These are phyloP conservation scores for Prototheca wickerhamii DNA, from an alignment of 163 green algal species.

Conservation along the genomic window DNA sequence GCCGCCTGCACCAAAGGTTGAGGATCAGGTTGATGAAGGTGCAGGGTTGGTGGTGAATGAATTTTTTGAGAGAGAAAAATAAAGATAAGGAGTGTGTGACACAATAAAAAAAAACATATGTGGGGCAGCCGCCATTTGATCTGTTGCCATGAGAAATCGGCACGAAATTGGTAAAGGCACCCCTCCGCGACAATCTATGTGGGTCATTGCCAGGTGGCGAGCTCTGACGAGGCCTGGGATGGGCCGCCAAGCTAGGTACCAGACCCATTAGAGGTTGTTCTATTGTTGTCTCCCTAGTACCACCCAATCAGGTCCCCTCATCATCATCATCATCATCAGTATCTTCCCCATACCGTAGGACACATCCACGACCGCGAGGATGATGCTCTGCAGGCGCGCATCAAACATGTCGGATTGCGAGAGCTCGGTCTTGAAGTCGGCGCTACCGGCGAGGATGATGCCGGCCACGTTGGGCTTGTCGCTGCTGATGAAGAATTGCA, in stretches of 20 bases:
- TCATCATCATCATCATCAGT: not conserved
- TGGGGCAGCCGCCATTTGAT: conserved; percentile 61
- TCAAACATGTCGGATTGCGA: conserved; percentile 94
- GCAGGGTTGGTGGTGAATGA: not conserved
- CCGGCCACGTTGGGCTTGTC: conserved; percentile 91
- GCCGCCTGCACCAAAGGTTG: conserved; percentile 51
- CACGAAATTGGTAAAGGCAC: conserved; percentile 63
- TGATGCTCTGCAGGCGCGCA: conserved; percentile 70
- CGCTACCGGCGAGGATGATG: conserved; percentile 86
- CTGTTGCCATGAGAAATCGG: conserved; percentile 40
- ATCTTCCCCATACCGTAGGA: conserved; percentile 61
- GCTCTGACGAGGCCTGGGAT: no score
- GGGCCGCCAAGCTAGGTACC: not conserved
- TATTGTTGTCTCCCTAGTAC: no score
- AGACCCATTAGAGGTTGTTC: no score
- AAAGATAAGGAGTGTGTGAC: not conserved
- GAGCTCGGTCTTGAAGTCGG: conserved; percentile 98
- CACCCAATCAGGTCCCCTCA: no score
- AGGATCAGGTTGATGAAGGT: not conserved
- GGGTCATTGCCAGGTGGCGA: not conserved
- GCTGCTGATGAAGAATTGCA: conserved; percentile 90
- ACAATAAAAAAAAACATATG: conserved; percentile 5
- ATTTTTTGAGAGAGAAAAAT: not conserved
- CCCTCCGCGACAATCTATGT: not conserved
- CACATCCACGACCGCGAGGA: conserved; percentile 94